Percentiles rank a stretch among this genome's conserved stretches.
Conservation (phyloP, 2,329 filamentous ascomycete genomes). For the Blastomyces parvus region DNA sequence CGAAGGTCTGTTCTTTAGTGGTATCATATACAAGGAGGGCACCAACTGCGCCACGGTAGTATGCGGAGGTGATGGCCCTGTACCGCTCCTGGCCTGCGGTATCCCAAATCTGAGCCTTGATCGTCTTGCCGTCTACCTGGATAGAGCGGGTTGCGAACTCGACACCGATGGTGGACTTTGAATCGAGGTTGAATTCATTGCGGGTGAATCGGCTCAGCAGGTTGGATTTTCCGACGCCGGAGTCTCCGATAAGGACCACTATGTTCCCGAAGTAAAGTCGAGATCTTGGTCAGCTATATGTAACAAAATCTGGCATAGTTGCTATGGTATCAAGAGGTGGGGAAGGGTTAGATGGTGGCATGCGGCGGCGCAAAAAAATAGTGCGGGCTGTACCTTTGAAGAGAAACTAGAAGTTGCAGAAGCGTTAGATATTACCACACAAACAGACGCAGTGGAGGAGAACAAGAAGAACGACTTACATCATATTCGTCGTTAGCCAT, state of each 20-base stretch:
- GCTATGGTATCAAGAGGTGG: neutral
- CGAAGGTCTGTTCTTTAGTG: constrained; percentile 98
- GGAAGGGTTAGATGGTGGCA: constrained; percentile 14
- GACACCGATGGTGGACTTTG: constrained; percentile 98
- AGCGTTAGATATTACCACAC: constrained; percentile 9
- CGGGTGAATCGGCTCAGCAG: constrained; percentile 98
- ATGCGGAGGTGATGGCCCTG: constrained; percentile 96
- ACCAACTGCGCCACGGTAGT: constrained; percentile 95
- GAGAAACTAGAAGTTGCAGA: constrained; percentile 54
- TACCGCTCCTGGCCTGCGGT: constrained; percentile 98
- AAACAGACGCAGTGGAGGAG: neutral
- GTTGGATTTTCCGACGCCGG: constrained; percentile 99
- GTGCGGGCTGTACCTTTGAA: constrained; percentile 73
- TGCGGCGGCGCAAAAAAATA: constrained; percentile 18
- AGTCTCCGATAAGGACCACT: constrained; percentile 99
- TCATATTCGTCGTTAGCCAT: constrained; percentile 99
- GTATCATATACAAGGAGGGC: constrained; percentile 98
- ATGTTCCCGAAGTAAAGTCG: constrained; percentile 18
- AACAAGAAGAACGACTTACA: constrained; percentile 52
- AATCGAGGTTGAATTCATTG: constrained; percentile 99
- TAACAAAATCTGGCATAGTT: neutral
- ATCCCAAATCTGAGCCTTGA: constrained; percentile 99
- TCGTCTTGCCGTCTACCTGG: constrained; percentile 98
- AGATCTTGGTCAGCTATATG: neutral
- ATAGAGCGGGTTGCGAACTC: constrained; percentile 98